A percentile compares a stretch with the other conserved stretches of the same genome.
Conservation (phyloP, 1,139 yeast genomes). For the Suhomyces wounanorum region DNA sequence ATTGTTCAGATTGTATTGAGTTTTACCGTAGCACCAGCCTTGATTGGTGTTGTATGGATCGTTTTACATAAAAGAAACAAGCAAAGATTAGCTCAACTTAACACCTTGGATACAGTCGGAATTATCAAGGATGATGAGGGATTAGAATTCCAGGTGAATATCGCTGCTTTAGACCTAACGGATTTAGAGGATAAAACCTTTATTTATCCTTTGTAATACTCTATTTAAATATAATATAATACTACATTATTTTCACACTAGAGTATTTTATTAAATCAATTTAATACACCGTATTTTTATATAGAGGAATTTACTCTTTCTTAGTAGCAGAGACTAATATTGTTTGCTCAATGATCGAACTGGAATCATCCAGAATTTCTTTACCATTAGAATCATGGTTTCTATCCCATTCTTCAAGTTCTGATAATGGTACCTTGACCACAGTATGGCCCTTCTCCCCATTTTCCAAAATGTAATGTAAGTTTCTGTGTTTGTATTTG, state of each 20-base stretch:
- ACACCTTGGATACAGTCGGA: conserved; percentile 18
- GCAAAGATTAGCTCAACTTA: conserved; percentile 24
- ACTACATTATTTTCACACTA: too few species aligned
- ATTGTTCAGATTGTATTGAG: conserved; percentile 53
- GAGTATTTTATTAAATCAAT: too few species aligned
- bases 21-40: conserved; percentile 41
- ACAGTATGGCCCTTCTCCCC: conserved; percentile 46
- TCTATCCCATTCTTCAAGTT: conserved; percentile 36
- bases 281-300: too few species aligned
- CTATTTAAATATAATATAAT: too few species aligned
- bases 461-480: conserved; percentile 31
- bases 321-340: conserved; percentile 1
- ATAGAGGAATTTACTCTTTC: too few species aligned
- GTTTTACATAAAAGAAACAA: conserved; percentile 40
- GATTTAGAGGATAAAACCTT: conserved; percentile 49
- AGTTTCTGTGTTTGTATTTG: conserved; percentile 34
- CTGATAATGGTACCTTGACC: conserved; percentile 32
- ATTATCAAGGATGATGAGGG: conserved; percentile 32
- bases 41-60: conserved; percentile 38
- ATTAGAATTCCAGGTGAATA: conserved; percentile 31
- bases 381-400: conserved; percentile 23
- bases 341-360: conserved; percentile 11
- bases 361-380: conserved; percentile 7
- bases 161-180: conserved; percentile 47
- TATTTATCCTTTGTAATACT: conserved; percentile 33